phyloP scores from a whole-genome alignment of 2,329 filamentous ascomycete species.

The Plectosphaerella plurivora region DNA sequence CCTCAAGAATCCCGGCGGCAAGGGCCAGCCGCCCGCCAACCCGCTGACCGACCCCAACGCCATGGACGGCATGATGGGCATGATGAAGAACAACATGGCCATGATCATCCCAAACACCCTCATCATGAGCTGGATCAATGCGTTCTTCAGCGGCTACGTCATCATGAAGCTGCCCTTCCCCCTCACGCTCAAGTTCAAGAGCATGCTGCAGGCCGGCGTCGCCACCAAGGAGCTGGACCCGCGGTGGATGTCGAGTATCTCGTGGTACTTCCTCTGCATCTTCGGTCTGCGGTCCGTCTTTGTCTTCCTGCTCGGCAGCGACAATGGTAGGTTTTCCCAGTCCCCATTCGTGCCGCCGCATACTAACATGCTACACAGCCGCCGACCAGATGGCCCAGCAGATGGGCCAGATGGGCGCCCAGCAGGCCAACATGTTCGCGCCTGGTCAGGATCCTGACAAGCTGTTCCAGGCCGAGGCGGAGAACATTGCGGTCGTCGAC shows the following conservation, averaged over 20 bases:
- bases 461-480: slow-evolving; percentile 85
- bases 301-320: slow-evolving; percentile 91
- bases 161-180: slow-evolving; percentile 98
- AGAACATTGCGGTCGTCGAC: slow-evolving; percentile 93
- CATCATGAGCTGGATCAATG: slow-evolving; percentile 99
- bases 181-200: slow-evolving; percentile 97
- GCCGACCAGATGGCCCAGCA: slow-evolving; percentile 90
- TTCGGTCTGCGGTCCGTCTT: slow-evolving; percentile 97
- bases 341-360: neutral
- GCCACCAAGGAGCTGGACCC: slow-evolving; percentile 95
- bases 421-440: slow-evolving; percentile 68
- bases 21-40: slow-evolving; percentile 84
- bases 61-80: slow-evolving; percentile 99
- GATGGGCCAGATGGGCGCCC: slow-evolving; percentile 75
- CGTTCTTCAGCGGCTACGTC: slow-evolving; percentile 96
- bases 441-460: slow-evolving; percentile 95
- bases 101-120: slow-evolving; percentile 99
- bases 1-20: slow-evolving; percentile 81
- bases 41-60: slow-evolving; percentile 92
- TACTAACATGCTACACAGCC: slow-evolving; percentile 49
- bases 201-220: slow-evolving; percentile 96
- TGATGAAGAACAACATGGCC: slow-evolving; percentile 99
- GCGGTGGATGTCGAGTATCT: slow-evolving; percentile 96
- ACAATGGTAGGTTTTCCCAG: slow-evolving; percentile 68
- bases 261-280: slow-evolving; percentile 97